Percentiles rank a stretch among this genome's conserved stretches.
These are phyloP conservation scores for Penicillium soppii DNA, from an alignment of 495 filamentous ascomycete species.

Conservation along the genomic window DNA sequence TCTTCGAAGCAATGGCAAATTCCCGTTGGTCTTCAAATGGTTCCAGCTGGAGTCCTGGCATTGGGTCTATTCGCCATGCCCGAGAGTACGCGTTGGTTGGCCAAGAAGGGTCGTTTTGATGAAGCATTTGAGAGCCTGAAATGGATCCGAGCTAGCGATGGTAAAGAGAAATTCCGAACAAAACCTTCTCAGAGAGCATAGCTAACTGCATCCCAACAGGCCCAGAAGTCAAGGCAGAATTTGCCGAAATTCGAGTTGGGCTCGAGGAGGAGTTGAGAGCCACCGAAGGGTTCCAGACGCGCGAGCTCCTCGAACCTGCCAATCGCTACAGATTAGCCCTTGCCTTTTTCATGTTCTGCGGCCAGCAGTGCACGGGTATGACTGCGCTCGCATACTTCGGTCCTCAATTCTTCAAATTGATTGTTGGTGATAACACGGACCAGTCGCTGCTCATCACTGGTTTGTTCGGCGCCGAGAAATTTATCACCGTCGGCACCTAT, in stretches of 20 bases:
- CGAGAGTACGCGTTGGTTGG: constrained; percentile 52
- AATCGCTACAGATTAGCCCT: constrained; percentile 44
- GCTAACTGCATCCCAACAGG: constrained; percentile 1
- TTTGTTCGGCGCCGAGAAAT: constrained; percentile 52
- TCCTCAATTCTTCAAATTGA: constrained; percentile 48
- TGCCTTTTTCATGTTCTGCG: constrained; percentile 38
- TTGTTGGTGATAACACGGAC: constrained; percentile 41
- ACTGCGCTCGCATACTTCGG: constrained; percentile 47
- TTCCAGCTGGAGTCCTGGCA: constrained; percentile 44
- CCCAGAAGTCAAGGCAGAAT: constrained; percentile 40
- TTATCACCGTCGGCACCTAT: constrained; percentile 43
- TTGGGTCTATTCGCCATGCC: constrained; percentile 45
- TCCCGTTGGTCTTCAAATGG: constrained; percentile 51
- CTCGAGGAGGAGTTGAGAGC: constrained; percentile 41
- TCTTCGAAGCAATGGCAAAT: constrained; percentile 53
- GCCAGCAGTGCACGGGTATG: constrained; percentile 43
- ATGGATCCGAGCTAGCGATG: constrained; percentile 49
- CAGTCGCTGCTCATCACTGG: constrained; percentile 44
- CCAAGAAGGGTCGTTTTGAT: constrained; percentile 48
- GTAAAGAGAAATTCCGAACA: constrained; percentile 1
- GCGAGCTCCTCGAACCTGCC: constrained; percentile 40
- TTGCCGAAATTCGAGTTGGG: constrained; percentile 43
- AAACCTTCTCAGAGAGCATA: background rate
- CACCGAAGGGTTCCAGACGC: constrained; percentile 45
- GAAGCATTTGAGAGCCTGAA: constrained; percentile 47